These are phyloP conservation scores for Arbutus unedo DNA, from an alignment of 148 eudicot species.

Conservation along the genomic window DNA sequence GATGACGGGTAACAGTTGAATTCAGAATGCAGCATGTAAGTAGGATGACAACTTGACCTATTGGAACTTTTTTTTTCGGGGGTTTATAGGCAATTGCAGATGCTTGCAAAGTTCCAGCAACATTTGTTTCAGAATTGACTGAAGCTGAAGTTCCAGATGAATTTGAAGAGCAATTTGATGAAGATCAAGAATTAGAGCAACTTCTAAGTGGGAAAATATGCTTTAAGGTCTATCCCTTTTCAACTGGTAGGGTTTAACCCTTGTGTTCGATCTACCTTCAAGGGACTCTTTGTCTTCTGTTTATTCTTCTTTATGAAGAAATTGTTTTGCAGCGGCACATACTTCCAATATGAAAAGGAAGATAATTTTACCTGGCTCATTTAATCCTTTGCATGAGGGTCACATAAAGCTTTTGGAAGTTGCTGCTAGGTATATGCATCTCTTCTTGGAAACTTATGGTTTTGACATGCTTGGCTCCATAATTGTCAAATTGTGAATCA, in stretches of 20 bases:
- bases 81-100: slow-evolving; percentile 61
- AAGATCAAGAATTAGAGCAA: slow-evolving; percentile 83
- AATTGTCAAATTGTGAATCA: not conserved
- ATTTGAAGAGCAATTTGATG: slow-evolving; percentile 46
- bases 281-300: slow-evolving; percentile 11
- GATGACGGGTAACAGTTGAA: not conserved
- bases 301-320: slow-evolving; percentile 21
- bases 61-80: slow-evolving; percentile 8
- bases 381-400: slow-evolving; percentile 93
- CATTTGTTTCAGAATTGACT: slow-evolving; percentile 36
- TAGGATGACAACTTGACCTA: not conserved
- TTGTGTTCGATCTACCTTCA: slow-evolving; percentile 9
- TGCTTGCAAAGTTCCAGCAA: slow-evolving; percentile 58
- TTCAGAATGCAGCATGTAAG: not conserved
- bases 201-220: slow-evolving; percentile 70
- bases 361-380: slow-evolving; percentile 84
- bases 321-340: slow-evolving; percentile 48
- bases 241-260: slow-evolving; percentile 52
- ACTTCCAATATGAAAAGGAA: slow-evolving; percentile 55
- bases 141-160: slow-evolving; percentile 55
- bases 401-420: slow-evolving; percentile 89
- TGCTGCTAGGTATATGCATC: slow-evolving; percentile 57
- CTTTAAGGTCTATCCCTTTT: slow-evolving; percentile 75
- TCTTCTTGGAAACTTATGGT: slow-evolving; percentile 6
- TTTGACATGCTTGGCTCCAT: not conserved